Base-by-base conservation (phyloP, 495 filamentous ascomycete species). In the Aspergillus hancockii region DNA sequence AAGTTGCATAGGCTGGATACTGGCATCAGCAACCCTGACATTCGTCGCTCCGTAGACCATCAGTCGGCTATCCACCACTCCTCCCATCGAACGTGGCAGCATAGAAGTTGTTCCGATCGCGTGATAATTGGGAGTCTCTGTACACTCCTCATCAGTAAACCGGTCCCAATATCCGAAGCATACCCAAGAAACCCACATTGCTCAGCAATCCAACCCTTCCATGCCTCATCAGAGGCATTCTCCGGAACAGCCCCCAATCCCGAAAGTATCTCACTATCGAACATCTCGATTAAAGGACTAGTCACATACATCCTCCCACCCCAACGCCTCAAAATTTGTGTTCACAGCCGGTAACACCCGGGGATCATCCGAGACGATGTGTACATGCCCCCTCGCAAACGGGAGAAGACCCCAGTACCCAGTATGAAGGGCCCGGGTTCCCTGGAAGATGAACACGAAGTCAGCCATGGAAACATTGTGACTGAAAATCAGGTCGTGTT, bases 1-100 rank as follows among this genome's bases (percentile, higher is more conserved):
- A 4, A 83, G 73, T 25, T 85, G 76, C 52, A 88, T 61, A 3
- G 85, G 85, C 28, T 86, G 67, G n/a, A 87, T 67, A 21, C 79
- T 81, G 6, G 82, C 82, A 66, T 86, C 83, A 5, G 82, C 71
- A 0, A 84, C 72, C 5, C 82, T 71, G 18, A 86, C 57, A 54
- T 78, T 78, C 43, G 49, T 63, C 3, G 72, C 71, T 0, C 82
- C 82, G 62, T 83, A 81, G 0, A 85, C 80, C 50, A 60, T 67
- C 47, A 85, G 63, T 19, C 71, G 53, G 8, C 63, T 28, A 55
- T 78, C 69, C 2, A 75, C 73, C 14, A 82, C 80, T 0, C 83
- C 84, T 3, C 82, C 83, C 8, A 79, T 69, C 46, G 79, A 76
- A 18, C 69, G 66, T 23, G 83, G 82, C 61, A 86, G 62, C 84